A percentile compares a stretch with the other conserved stretches of the same genome.
Conservation (phyloP, 768 basidiomycete species). For the Neoboletus subvelutipes region DNA sequence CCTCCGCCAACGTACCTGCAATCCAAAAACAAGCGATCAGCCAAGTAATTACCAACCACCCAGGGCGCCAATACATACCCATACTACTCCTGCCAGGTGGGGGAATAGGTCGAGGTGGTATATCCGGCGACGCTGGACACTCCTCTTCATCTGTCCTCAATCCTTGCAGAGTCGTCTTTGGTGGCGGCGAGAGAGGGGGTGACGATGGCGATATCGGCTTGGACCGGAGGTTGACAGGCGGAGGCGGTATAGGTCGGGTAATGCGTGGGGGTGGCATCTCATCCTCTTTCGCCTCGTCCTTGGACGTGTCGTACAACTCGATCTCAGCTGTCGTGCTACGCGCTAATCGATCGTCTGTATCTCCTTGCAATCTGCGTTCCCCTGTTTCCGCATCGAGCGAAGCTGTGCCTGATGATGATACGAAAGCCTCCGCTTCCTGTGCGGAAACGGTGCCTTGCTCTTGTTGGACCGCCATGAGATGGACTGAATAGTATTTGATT, state of each 20-base stretch:
- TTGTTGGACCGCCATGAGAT: neutral
- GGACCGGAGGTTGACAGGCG: conserved; percentile 31
- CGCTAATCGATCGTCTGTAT: neutral
- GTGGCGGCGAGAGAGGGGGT: conserved; percentile 17
- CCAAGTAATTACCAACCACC: neutral
- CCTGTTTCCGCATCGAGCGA: neutral
- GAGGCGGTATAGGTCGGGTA: conserved; percentile 32
- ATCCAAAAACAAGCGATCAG: conserved; percentile 2
- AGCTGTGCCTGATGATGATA: neutral
- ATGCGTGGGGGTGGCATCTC: conserved; percentile 34
- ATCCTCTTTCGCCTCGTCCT: conserved; percentile 21
- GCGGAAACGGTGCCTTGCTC: conserved; percentile 2
- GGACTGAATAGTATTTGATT: neutral
- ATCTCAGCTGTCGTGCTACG: neutral
- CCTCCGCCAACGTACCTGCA: conserved; percentile 17
- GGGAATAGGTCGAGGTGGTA: conserved; percentile 30
- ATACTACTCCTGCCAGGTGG: conserved; percentile 32
- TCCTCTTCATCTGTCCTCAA: conserved; percentile 24
- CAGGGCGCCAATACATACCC: conserved; percentile 18
- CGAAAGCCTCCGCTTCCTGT: neutral
- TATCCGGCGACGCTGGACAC: conserved; percentile 30
- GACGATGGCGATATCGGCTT: conserved; percentile 19
- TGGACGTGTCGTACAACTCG: conserved; percentile 8
- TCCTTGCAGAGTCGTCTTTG: conserved; percentile 7
- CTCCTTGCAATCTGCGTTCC: neutral